A percentile compares a stretch with the other conserved stretches of the same genome.
phyloP scores from a whole-genome alignment of 2,329 filamentous ascomycete species.

The Ploettnerulaceae sp. region DNA sequence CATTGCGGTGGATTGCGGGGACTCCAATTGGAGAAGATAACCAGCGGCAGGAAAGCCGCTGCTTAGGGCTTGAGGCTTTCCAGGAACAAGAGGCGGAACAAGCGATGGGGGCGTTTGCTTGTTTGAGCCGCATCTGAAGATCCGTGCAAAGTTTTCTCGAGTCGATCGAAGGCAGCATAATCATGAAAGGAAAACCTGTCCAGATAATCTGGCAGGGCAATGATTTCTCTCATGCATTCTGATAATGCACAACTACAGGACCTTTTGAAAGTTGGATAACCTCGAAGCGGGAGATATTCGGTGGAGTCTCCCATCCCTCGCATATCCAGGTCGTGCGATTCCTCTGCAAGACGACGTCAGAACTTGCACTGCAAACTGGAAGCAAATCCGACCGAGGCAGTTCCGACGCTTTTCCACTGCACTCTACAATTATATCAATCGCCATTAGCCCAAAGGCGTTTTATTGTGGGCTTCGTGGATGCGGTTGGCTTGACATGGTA shows the following conservation, averaged over 20 bases:
- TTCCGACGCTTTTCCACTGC: constrained; percentile 10
- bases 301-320: constrained; percentile 13
- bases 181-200: not conserved
- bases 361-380: not conserved
- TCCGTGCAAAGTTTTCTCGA: not conserved
- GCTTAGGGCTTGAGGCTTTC: not conserved
- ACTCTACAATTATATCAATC: constrained; percentile 3
- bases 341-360: constrained; percentile 14
- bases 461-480: constrained; percentile 11
- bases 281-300: too few species aligned
- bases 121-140: constrained; percentile 16
- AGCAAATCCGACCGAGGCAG: constrained; percentile 13
- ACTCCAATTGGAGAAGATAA: constrained; percentile 20
- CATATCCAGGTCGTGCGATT: not conserved
- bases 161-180: not conserved
- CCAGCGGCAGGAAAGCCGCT: constrained; percentile 8
- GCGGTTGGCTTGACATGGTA: constrained; percentile 8
- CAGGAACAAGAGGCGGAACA: constrained; percentile 4
- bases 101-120: constrained; percentile 14
- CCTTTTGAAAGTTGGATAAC: too few species aligned
- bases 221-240: not conserved
- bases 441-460: constrained; percentile 8
- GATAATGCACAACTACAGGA: not conserved
- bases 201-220: not conserved
- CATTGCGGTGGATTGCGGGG: constrained; percentile 16